A percentile compares a stretch with the other conserved stretches of the same genome.
Conservation (phyloP, 257 asterid genomes). For the Solanum pennellii region DNA sequence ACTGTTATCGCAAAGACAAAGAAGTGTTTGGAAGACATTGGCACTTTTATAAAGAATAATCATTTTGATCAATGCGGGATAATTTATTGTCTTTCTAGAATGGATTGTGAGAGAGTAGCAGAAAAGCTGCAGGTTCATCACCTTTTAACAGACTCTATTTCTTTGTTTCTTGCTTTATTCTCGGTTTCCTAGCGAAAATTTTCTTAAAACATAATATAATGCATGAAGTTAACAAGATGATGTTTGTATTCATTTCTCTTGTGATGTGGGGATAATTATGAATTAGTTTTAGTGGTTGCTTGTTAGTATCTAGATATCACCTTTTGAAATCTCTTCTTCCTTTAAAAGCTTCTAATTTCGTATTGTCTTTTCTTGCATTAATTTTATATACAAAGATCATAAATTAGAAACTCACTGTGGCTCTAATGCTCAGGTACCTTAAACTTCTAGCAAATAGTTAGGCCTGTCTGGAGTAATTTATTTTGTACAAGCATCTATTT, state of each 20-base stretch:
- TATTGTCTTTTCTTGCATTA: not conserved
- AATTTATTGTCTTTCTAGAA: conserved; percentile 88
- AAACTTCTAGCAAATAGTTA: not conserved
- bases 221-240: not conserved
- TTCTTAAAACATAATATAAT: not conserved
- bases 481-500: not conserved
- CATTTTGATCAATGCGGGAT: conserved; percentile 96
- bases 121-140: conserved; percentile 68
- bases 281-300: not conserved
- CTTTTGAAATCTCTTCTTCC: not conserved
- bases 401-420: not conserved
- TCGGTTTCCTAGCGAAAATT: not conserved
- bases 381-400: not conserved
- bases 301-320: not conserved
- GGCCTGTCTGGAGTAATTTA: not conserved
- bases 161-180: not conserved
- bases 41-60: conserved; percentile 56
- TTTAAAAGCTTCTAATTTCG: not conserved
- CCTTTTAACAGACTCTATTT: conserved; percentile 3
- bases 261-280: not conserved
- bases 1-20: conserved; percentile 86
- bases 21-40: conserved; percentile 84
- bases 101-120: conserved; percentile 93
- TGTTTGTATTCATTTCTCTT: not conserved
- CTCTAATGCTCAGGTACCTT: not conserved